phyloP scores from a whole-genome alignment of 2,329 filamentous ascomycete genomes.

The Claviceps digitariae region DNA sequence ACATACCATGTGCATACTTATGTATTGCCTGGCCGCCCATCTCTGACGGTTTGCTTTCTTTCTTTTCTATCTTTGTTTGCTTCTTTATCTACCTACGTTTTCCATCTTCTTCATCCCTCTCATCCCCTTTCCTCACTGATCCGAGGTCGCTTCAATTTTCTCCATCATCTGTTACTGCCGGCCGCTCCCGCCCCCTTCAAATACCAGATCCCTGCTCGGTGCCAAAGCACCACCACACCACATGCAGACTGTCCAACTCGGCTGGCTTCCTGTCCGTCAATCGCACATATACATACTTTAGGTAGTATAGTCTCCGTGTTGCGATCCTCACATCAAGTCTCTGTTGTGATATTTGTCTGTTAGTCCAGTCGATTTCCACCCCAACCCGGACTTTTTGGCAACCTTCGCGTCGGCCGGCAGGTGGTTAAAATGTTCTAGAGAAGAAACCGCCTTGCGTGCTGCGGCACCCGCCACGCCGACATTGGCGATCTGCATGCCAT shows the following conservation, averaged over 20 bases:
- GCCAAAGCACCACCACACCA: not conserved
- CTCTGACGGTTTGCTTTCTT: not conserved
- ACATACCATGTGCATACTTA: too few species aligned
- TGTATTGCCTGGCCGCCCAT: too few species aligned
- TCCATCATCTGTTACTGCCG: not conserved
- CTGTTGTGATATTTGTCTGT: not conserved
- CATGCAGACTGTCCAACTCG: not conserved
- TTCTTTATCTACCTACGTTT: too few species aligned
- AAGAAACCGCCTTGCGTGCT: conserved; percentile 21
- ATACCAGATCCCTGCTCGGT: not conserved
- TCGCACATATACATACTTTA: not conserved
- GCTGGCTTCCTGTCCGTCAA: too few species aligned
- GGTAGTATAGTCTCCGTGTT: not conserved
- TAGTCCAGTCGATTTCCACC: not conserved
- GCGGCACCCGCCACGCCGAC: conserved; percentile 14
- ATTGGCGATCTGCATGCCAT: conserved; percentile 25
- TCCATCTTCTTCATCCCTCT: not conserved
- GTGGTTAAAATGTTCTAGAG: conserved; percentile 10
- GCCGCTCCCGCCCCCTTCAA: not conserved
- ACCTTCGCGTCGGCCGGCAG: conserved; percentile 9
- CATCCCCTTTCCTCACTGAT: too few species aligned
- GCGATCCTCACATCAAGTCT: not conserved
- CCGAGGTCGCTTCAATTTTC: not conserved
- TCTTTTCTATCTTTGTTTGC: too few species aligned
- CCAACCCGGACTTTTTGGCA: not conserved